Evolutionary conservation across 352 stramenopile species (phyloP).

Genomic region (Phytophthora sansomeana): DNA sequence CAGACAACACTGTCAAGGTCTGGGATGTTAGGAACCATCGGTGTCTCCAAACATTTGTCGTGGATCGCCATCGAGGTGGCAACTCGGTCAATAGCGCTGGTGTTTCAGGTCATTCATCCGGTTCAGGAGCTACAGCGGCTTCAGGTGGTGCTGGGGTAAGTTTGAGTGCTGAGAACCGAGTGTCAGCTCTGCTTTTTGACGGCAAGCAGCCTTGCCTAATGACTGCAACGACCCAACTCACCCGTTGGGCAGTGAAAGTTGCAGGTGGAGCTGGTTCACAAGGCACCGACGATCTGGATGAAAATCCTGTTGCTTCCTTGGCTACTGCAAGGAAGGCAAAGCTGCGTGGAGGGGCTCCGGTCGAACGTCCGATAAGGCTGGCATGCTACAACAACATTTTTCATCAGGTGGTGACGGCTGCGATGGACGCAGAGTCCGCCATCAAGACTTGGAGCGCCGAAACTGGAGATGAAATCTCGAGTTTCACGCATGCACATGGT

Average conservation of each 20-base stretch:
- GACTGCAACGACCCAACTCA: conserved; percentile 74
- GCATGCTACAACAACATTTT: conserved; percentile 86
- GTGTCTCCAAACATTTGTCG: conserved; percentile 82
- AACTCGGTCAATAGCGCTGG: conserved; percentile 2
- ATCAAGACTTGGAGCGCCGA: conserved; percentile 90
- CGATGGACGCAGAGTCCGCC: conserved; percentile 75
- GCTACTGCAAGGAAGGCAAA: conserved; percentile 12
- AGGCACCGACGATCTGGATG: conserved; percentile 47
- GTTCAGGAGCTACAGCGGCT: conserved; percentile 15
- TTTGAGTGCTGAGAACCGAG: conserved; percentile 62
- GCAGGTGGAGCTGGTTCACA: conserved; percentile 46
- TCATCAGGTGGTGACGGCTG: conserved; percentile 83
- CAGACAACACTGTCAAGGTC: conserved; percentile 87
- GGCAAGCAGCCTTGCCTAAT: conserved; percentile 70
- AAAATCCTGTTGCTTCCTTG: conserved; percentile 28
- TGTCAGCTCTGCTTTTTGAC: conserved; percentile 75
- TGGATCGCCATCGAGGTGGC: conserved; percentile 43
- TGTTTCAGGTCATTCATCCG: conserved; percentile 1
- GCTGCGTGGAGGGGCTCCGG: conserved; percentile 9
- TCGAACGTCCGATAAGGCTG: conserved; percentile 52
- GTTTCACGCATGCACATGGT: conserved; percentile 75
- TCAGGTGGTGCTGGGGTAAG: conserved; percentile 42
- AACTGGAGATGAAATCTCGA: conserved; percentile 84
- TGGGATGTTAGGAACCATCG: conserved; percentile 87
- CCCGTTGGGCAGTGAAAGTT: conserved; percentile 72